Evolutionary conservation across 179 eudicot species (phyloP), one percentile per base, ranked within the genome.

Genomic region (Beta lomatogona): DNA sequence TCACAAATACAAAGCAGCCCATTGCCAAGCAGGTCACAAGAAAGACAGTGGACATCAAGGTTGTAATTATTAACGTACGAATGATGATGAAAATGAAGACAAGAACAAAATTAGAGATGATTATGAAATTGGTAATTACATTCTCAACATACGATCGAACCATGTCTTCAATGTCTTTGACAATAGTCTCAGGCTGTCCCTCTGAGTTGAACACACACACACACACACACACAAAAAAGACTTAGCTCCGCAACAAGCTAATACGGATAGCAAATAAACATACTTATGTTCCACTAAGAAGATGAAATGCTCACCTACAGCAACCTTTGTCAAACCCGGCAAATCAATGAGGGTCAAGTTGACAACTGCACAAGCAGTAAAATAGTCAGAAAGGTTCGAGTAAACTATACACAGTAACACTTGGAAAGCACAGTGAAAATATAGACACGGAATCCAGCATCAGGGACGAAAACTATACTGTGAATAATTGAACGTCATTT

Each of bases 251-350:
- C 73, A 22, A 74, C 60, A 77, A 59, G 66, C 31, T 41, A 45
- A 5, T 28, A 76, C 4, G 5, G 44, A 14, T 15, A 64, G 25
- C 14, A 16, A 71, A 14, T 13, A 22, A 9, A 36, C n/a, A 16
- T 6, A 25, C 21, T 48, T 11, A 52, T 64, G 16, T 4, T 66
- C 50, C 63, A 53, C 25, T 16, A 44, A 64, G 22, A 71, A 76
- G 53, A 73, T 50, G 48, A 44, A 36, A 13, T 71, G 83, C 94
- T 80, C 88, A 94, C 98, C 98, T 74, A 94, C 90, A 78, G 98
- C 98, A 81, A 94, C 95, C 90, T 94, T 94, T 60, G 98, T 94
- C 86, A 94, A 84, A 77, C 98, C 98, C 59, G 98, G 97, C 83
- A 94, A 86, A 88, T 94, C 98, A 80, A 94, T 87, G 52, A 93